Evolutionary conservation across 116 monocot species (phyloP).

Genomic region (Trichopus zeylanicus): DNA sequence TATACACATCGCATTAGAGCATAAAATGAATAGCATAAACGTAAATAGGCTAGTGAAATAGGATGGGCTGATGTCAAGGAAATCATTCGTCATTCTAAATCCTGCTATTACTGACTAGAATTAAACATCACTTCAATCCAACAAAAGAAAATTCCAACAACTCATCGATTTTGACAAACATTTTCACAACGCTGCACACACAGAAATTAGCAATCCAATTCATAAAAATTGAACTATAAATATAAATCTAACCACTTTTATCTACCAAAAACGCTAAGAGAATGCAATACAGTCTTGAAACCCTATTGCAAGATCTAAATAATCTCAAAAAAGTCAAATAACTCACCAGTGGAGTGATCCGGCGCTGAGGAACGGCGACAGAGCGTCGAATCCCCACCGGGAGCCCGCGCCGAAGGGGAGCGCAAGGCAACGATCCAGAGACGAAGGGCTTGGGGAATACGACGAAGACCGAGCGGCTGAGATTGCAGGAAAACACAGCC

Average conservation of each 20-base stretch:
- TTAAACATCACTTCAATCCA: too few relatives aligned
- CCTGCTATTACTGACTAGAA: too few relatives aligned
- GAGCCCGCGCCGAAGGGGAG: slow-evolving; percentile 9
- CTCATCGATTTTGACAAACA: too few relatives aligned
- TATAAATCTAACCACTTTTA: too few relatives aligned
- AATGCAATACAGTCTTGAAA: background rate
- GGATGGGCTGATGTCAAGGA: too few relatives aligned
- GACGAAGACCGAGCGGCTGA: slow-evolving; percentile 8
- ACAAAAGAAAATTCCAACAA: background rate
- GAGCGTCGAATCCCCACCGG: slow-evolving; percentile 11
- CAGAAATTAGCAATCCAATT: background rate
- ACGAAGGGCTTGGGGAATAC: slow-evolving; percentile 20
- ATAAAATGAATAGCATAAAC: too few relatives aligned
- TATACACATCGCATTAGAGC: too few relatives aligned
- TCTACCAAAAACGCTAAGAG: too few relatives aligned
- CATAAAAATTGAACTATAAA: background rate
- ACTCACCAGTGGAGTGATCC: slow-evolving; percentile 30
- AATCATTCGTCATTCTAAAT: too few relatives aligned
- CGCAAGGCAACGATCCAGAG: slow-evolving; percentile 6
- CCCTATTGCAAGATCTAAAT: background rate
- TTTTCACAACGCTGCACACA: too few relatives aligned
- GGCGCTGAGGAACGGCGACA: slow-evolving; percentile 19
- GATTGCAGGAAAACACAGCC: slow-evolving; percentile 14
- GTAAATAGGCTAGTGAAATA: too few relatives aligned
- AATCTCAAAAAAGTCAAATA: background rate